Conservation (phyloP, 1,284 basidiomycete species). For the Anthracocystis panici-leucophaei region DNA sequence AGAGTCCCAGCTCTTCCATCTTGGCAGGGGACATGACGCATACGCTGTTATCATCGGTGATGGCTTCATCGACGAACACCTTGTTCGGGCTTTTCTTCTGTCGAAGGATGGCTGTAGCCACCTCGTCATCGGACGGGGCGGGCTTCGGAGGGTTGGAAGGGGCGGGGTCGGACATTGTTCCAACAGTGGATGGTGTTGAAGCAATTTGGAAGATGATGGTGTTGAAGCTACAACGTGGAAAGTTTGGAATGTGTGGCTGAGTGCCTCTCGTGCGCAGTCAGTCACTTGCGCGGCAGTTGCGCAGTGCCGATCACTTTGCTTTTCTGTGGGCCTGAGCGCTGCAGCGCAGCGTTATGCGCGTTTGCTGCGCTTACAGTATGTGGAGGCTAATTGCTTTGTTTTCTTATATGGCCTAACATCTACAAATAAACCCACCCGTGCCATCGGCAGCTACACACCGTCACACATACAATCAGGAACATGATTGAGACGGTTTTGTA, state of each 20-base stretch:
- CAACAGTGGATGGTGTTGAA: constrained; percentile 3
- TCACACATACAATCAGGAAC: too few relatives aligned
- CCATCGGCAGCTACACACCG: too few relatives aligned
- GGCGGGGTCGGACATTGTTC: constrained; percentile 51
- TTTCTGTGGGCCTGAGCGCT: not conserved
- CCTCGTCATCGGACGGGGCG: constrained; percentile 52
- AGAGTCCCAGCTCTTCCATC: constrained; percentile 93
- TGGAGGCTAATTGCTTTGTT: too few relatives aligned
- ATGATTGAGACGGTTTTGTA: not conserved
- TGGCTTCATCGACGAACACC: constrained; percentile 69
- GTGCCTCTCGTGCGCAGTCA: not conserved
- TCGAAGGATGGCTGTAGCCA: constrained; percentile 67
- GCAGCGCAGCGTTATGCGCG: not conserved
- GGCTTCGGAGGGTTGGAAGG: constrained; percentile 43
- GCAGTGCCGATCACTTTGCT: not conserved
- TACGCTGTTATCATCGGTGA: constrained; percentile 76
- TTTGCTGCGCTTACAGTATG: too few relatives aligned
- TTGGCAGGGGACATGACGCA: constrained; percentile 84
- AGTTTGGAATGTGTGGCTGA: too few relatives aligned
- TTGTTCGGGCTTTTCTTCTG: constrained; percentile 66
- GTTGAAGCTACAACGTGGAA: not conserved
- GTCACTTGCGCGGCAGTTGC: not conserved
- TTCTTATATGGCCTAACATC: too few relatives aligned
- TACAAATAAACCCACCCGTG: too few relatives aligned
- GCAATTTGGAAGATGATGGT: constrained; percentile 1